Evolutionary conservation across 169 alveolate species (phyloP).

Genomic region (Eimeria acervulina): DNA sequence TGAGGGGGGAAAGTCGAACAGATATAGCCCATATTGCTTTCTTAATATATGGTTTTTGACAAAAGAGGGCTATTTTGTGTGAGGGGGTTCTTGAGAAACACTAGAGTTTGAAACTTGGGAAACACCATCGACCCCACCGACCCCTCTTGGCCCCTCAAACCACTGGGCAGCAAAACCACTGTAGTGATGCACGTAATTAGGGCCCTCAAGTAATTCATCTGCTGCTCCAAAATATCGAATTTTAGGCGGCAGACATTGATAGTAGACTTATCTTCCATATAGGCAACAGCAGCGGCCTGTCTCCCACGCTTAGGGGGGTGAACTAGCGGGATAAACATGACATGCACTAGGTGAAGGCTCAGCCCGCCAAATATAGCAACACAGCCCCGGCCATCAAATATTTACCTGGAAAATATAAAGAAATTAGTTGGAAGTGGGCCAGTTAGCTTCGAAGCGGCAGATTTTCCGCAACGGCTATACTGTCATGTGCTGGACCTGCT

Average conservation of each 20-base stretch:
- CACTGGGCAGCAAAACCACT: slow-evolving; percentile 17
- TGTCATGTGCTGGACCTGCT: too few relatives aligned
- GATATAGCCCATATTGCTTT: neutral
- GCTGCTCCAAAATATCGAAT: neutral
- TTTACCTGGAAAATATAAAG: neutral
- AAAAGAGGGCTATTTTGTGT: neutral
- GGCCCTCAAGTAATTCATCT: neutral
- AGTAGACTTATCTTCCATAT: neutral
- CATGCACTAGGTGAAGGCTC: neutral
- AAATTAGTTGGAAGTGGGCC: neutral
- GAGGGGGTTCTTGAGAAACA: neutral
- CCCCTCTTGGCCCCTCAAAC: slow-evolving; percentile 1
- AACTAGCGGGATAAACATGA: neutral
- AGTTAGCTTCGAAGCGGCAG: neutral
- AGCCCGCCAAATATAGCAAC: neutral
- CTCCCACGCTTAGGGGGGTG: neutral
- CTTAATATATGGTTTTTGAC: neutral
- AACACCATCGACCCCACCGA: slow-evolving; percentile 51
- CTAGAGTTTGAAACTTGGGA: neutral
- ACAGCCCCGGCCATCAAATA: neutral
- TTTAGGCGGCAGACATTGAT: neutral
- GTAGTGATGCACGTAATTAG: neutral
- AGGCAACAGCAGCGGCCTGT: neutral
- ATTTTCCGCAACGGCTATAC: neutral
- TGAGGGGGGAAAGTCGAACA: neutral